Evolutionary conservation across 2,329 filamentous ascomycete species (phyloP), one percentile per base, ranked within the genome.

Genomic region (Nothophaeocryptopus gaeumannii): DNA sequence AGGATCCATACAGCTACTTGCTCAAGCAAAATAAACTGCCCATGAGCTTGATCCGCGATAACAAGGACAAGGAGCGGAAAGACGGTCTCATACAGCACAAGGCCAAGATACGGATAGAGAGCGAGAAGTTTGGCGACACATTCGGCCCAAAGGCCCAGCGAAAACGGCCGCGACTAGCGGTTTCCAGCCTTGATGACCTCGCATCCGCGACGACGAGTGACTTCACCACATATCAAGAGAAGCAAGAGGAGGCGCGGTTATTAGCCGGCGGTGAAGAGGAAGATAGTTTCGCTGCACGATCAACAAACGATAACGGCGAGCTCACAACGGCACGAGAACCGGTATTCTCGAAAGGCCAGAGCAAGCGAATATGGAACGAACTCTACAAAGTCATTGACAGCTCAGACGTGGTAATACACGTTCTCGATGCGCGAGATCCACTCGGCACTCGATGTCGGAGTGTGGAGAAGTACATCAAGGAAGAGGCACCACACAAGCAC

Each of bases 291-390:
- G 45, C 45, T 13, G 66, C 20, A 26, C 20, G 20, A 26, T 26
- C 20, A 4, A 30, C 30, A 15, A 34, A 36, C 42, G 37, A 45
- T n/a, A 48, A 72, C 33, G 72, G 72, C 44, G 66, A 69, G 15
- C 61, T 75, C 5, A 70, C 72, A 1, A 71, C 70, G 10, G 74
- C 76, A n/a, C 63, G 71, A 39, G 76, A 79, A 56, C 85, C 91
- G 34, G 88, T 97, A 52, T 97, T 97, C 72, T 86, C 81, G 61
- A 97, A 97, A 73, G 93, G 93, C 13, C 91, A 96, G 70, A 92
- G 86, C 65, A 96, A 96, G 73, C 81, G 93, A 59, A 96, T 96
- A 61, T 96, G 89, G 91, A 97, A 97, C 72, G 92, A 99, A 69
- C 75, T 97, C 37, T 86, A 70, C 63, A 95, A 95, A 73, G 90